Evolutionary conservation across 345 rosid species (phyloP), one percentile per base, ranked within the genome.

Genomic region (Turnera subulata): DNA sequence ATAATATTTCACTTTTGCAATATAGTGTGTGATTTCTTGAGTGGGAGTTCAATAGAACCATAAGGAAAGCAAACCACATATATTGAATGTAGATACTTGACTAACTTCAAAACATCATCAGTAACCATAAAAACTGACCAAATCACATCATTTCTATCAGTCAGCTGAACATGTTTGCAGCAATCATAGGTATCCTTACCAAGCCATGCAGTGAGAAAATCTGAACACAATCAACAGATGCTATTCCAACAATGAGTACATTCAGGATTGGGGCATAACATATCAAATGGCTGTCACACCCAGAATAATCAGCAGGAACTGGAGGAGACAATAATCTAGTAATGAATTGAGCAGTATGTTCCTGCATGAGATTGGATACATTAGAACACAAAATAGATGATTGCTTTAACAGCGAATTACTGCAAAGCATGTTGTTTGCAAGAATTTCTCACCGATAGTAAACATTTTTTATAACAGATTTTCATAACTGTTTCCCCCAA

Each of bases 171-270:
- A 55, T 9, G 13, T 46, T 48, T 37, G 45, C 26, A 62, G 26
- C 37, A 43, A 11, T 13, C 48, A 16, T 46, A 35, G 58, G 43
- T 37, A 21, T 47, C n/a, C 88, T 38, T 80, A 93, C 99, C 86
- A 85, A 51, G 58, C 99, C 99, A 70, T 86, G 97, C 59, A 86
- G 73, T 51, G 96, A 84, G 65, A 88, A 79, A 50, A 91, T 84
- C 71, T 91, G 91, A 46, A 91, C 83, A 53, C 91, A 80, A 64
- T 91, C 96, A 50, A 85, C 76, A 37, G 99, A 76, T 51, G 97
- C 83, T 78, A 93, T 73, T 66, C 90, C 97, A 47, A 87, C 70
- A 45, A 93, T 85, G 69, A 93, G 86, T 71, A 89, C 82, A 66
- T 89, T 82, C 51, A 93, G 72, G 37, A 93, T 75, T 40, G 89